phyloP scores from a whole-genome alignment of 345 rosid genomes.

The Syzygium grande region DNA sequence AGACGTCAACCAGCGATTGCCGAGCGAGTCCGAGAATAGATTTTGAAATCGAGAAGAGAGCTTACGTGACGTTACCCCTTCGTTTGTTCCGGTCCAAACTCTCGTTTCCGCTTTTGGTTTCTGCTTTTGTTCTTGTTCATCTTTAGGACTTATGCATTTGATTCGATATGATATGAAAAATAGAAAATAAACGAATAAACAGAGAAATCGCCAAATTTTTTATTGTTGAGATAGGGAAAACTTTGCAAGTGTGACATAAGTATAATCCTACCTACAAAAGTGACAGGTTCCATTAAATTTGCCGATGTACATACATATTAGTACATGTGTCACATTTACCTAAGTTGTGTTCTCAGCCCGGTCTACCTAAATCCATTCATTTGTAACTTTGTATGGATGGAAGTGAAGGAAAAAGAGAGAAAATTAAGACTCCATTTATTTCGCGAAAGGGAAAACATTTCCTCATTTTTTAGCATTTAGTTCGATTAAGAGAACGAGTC shows the following conservation, averaged over 20 bases:
- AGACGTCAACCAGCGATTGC: too few relatives aligned
- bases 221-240: too few relatives aligned
- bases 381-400: not conserved
- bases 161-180: too few relatives aligned
- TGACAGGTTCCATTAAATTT: not conserved
- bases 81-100: too few relatives aligned
- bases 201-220: too few relatives aligned
- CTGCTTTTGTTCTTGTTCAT: not conserved
- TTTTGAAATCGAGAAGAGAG: too few relatives aligned
- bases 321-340: not conserved
- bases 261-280: not conserved
- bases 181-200: too few relatives aligned
- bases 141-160: not conserved
- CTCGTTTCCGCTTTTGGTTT: not conserved
- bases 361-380: not conserved
- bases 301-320: not conserved
- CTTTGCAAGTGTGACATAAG: not conserved
- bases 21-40: too few relatives aligned
- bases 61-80: too few relatives aligned
- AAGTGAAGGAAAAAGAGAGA: not conserved
- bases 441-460: too few relatives aligned
- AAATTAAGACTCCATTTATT: not conserved
- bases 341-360: not conserved
- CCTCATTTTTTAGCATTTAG: too few relatives aligned
- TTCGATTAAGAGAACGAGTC: too few relatives aligned